Evolutionary conservation across 768 basidiomycete genomes (phyloP).

Genomic region (Russula sp.): DNA sequence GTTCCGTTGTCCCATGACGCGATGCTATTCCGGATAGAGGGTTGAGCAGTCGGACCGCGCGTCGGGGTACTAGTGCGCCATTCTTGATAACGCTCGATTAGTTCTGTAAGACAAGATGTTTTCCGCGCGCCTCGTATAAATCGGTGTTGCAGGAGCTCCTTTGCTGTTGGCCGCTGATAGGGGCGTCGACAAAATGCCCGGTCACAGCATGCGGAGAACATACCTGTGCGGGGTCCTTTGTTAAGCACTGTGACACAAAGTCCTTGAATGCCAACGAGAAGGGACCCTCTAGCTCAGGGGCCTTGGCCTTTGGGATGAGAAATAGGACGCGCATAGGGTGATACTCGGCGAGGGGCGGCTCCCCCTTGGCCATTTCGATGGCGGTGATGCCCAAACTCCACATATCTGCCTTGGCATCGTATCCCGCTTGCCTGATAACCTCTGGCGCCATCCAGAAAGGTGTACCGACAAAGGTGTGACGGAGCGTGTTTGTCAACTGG

Average conservation of each 20-base stretch:
- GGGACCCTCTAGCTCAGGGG: constrained; percentile 81
- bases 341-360: constrained; percentile 93
- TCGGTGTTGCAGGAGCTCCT: constrained; percentile 87
- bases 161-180: constrained; percentile 77
- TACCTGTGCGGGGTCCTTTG: constrained; percentile 83
- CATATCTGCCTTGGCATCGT: constrained; percentile 94
- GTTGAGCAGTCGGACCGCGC: constrained; percentile 47
- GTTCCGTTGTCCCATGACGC: constrained; percentile 65
- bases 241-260: constrained; percentile 84
- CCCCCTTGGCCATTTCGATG: constrained; percentile 97
- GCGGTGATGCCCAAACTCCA: constrained; percentile 98
- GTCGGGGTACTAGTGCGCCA: constrained; percentile 58
- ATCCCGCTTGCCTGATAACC: constrained; percentile 95
- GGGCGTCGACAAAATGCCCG: constrained; percentile 16
- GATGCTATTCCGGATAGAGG: constrained; percentile 50
- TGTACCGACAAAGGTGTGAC: constrained; percentile 97
- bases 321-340: constrained; percentile 99
- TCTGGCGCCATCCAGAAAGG: constrained; percentile 99
- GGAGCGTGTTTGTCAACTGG: constrained; percentile 86
- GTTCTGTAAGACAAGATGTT: constrained; percentile 77
- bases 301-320: constrained; percentile 94
- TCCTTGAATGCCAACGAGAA: constrained; percentile 89
- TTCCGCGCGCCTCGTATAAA: constrained; percentile 85
- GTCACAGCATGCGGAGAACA: not conserved
- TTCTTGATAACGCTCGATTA: constrained; percentile 84